A percentile compares a stretch with the other conserved stretches of the same genome.
phyloP scores from a whole-genome alignment of 2,329 filamentous ascomycete species.

The Diplodia seriata region DNA sequence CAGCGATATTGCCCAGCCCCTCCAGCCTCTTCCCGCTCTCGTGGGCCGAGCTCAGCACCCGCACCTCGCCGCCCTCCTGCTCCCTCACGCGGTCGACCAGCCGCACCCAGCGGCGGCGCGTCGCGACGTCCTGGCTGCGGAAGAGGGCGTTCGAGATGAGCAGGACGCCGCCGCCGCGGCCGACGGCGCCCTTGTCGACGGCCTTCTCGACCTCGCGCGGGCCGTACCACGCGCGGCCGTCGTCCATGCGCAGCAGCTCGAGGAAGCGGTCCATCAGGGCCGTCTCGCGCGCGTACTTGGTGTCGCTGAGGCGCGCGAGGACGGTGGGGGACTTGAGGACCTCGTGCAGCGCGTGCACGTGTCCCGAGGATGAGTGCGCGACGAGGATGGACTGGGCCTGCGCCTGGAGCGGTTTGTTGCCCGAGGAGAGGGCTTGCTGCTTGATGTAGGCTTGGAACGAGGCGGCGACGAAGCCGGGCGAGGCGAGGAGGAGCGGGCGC shows the following conservation, averaged over 20 bases:
- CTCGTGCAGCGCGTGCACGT: conserved; percentile 86
- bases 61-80: conserved; percentile 80
- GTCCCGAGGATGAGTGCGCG: conserved; percentile 83
- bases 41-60: conserved; percentile 90
- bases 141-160: conserved; percentile 90
- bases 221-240: conserved; percentile 91
- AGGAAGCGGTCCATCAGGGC: conserved; percentile 84
- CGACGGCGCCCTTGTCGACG: conserved; percentile 86
- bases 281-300: conserved; percentile 86
- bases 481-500: conserved; percentile 80
- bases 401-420: conserved; percentile 73
- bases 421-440: conserved; percentile 65
- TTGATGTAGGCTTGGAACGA: conserved; percentile 80
- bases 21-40: conserved; percentile 89
- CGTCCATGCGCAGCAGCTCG: conserved; percentile 78
- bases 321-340: conserved; percentile 84
- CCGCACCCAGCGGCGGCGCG: conserved; percentile 79
- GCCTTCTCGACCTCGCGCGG: conserved; percentile 80
- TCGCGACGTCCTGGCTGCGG: conserved; percentile 77
- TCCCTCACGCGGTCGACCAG: conserved; percentile 88
- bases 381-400: conserved; percentile 71
- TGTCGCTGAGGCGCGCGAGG: conserved; percentile 77
- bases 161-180: conserved; percentile 81
- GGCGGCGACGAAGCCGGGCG: conserved; percentile 84
- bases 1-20: conserved; percentile 84